These are phyloP conservation scores for Arabidopsis arenosa DNA, from an alignment of 345 rosid species.

Conservation along the genomic window DNA sequence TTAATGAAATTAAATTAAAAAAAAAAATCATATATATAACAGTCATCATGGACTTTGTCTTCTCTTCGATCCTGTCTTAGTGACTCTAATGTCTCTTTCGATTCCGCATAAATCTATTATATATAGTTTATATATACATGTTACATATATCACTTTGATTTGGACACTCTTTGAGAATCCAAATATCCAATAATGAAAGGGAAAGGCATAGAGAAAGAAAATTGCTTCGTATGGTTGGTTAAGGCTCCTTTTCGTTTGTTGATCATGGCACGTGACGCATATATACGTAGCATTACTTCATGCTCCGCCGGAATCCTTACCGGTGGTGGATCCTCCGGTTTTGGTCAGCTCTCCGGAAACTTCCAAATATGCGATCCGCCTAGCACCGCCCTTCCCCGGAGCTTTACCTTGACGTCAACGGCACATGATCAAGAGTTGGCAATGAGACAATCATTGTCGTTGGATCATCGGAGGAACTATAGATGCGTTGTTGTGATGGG, in stretches of 20 bases:
- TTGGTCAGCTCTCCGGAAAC: conserved; percentile 51
- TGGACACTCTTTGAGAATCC: conserved; percentile 18
- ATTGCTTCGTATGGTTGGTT: conserved; percentile 26
- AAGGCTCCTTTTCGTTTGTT: conserved; percentile 55
- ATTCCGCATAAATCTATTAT: neutral
- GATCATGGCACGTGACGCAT: conserved; percentile 55
- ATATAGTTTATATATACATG: neutral
- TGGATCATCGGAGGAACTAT: conserved; percentile 35
- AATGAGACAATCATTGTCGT: neutral
- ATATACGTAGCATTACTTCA: conserved; percentile 56
- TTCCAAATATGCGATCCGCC: conserved; percentile 41
- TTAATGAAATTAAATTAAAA: too few relatives aligned
- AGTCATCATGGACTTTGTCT: conserved; percentile 9
- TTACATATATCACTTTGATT: neutral
- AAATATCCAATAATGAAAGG: conserved; percentile 20
- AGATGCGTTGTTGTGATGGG: conserved; percentile 40
- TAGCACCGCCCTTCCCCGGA: conserved; percentile 47
- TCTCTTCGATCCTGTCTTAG: conserved; percentile 27
- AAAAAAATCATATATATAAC: too few relatives aligned
- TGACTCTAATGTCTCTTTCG: conserved; percentile 10
- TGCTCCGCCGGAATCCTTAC: conserved; percentile 52
- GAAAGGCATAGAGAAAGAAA: conserved; percentile 25
- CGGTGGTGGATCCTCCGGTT: conserved; percentile 38
- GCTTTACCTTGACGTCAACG: conserved; percentile 48
- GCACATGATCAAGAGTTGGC: conserved; percentile 22